A percentile compares a stretch with the other conserved stretches of the same genome.
Conservation (phyloP, 768 basidiomycete genomes). For the Kwoniella shandongensis region DNA sequence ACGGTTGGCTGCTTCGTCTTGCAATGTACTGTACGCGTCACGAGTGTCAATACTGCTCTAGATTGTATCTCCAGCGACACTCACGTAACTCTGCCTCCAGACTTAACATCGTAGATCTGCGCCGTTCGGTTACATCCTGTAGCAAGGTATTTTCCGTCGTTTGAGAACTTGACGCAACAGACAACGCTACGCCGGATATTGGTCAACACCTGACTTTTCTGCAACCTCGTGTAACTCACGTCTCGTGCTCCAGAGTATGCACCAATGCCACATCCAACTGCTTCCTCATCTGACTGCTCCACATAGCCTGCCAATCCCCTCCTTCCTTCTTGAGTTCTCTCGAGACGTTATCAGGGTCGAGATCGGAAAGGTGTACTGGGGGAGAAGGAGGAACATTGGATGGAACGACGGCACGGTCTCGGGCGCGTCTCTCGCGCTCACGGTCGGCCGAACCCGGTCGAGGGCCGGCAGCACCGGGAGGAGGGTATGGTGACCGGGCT, state of each 20-base stretch:
- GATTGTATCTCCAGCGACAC: constrained; percentile 39
- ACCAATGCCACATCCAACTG: constrained; percentile 75
- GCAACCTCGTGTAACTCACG: constrained; percentile 57
- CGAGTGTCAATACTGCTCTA: not conserved
- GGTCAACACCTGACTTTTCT: not conserved
- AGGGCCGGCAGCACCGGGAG: constrained; percentile 19
- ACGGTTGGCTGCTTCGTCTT: constrained; percentile 72
- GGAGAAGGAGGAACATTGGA: constrained; percentile 33
- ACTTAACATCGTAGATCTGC: constrained; percentile 90
- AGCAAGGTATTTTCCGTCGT: constrained; percentile 87
- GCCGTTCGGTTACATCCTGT: constrained; percentile 96
- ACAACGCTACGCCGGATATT: constrained; percentile 61
- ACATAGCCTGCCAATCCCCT: constrained; percentile 83
- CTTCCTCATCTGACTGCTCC: constrained; percentile 76
- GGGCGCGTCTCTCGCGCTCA: constrained; percentile 44
- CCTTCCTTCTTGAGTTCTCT: constrained; percentile 65
- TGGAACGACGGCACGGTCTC: constrained; percentile 18
- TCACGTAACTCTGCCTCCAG: constrained; percentile 79
- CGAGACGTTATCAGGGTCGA: constrained; percentile 54
- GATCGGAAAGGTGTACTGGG: constrained; percentile 46
- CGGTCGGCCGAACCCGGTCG: constrained; percentile 38
- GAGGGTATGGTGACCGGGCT: constrained; percentile 46
- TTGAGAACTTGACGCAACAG: constrained; percentile 90
- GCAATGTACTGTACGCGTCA: constrained; percentile 69
- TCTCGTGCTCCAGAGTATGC: constrained; percentile 87